phyloP scores from a whole-genome alignment of 805 yeast genomes.

The Pichia membranifaciens region DNA sequence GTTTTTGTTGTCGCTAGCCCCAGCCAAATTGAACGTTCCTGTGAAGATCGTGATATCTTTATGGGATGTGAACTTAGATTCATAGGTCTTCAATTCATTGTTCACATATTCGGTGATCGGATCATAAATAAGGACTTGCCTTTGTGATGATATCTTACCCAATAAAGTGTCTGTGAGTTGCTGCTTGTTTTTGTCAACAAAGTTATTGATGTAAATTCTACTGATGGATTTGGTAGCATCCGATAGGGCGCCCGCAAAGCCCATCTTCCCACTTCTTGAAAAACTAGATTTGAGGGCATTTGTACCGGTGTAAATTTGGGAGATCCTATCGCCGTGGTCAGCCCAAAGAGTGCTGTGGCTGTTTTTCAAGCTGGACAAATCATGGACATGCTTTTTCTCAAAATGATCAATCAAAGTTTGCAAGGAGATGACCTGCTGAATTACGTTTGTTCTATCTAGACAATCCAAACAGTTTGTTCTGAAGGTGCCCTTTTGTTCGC shows the following conservation, averaged over 20 bases:
- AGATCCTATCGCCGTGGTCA: slow-evolving; percentile 94
- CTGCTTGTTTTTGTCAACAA: slow-evolving; percentile 88
- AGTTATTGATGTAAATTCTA: slow-evolving; percentile 91
- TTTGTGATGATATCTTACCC: slow-evolving; percentile 72
- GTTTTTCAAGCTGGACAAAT: slow-evolving; percentile 50
- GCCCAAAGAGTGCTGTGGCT: slow-evolving; percentile 93
- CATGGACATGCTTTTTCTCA: slow-evolving; percentile 15
- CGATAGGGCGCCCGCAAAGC: slow-evolving; percentile 91
- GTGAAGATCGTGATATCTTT: slow-evolving; percentile 60
- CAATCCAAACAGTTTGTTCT: slow-evolving; percentile 94
- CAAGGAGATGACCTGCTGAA: slow-evolving; percentile 76
- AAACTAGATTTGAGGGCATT: slow-evolving; percentile 94
- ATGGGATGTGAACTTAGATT: slow-evolving; percentile 52
- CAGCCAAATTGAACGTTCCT: slow-evolving; percentile 88
- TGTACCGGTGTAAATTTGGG: slow-evolving; percentile 95
- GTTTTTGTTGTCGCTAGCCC: slow-evolving; percentile 53
- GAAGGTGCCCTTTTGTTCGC: slow-evolving; percentile 86
- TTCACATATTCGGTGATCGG: slow-evolving; percentile 85
- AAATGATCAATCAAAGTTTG: slow-evolving; percentile 58
- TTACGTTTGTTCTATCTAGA: slow-evolving; percentile 86
- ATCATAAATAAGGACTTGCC: slow-evolving; percentile 70
- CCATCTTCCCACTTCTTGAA: slow-evolving; percentile 94
- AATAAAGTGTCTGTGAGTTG: slow-evolving; percentile 80
- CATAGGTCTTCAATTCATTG: slow-evolving; percentile 46
- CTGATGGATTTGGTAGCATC: slow-evolving; percentile 96